Evolutionary conservation across 257 asterid genomes (phyloP), one percentile per base, ranked within the genome.

Genomic region (Solanum clarkiae): DNA sequence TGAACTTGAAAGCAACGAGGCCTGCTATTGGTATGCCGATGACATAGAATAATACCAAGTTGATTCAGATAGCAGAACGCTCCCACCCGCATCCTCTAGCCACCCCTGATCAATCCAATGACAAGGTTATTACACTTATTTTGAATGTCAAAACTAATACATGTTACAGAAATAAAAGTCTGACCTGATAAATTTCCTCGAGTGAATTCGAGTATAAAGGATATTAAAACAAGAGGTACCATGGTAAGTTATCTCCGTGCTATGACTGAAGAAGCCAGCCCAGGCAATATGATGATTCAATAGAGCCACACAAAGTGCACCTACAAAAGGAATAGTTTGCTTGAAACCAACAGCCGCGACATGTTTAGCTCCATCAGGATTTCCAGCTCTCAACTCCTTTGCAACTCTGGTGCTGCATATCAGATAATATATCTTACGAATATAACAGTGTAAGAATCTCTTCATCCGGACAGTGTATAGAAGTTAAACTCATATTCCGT

Each of bases 41-140:
- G 80, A 85, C 36, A 86, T 94, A 95, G 82, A 88, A 94, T 4
- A 91, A 85, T 13, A 89, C 97, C 84, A 95, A 74, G 87, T 92
- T 90, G 49, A 93, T 90, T n/a, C 83, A 75, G 84, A 91, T 91
- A 1, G 89, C 97, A 65, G 86, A 86, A 86, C 90, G 92, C 91
- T 93, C 96, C 94, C 92, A 91, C 17, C 97, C 98, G 57, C 95
- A 91, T 13, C 98, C 98, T 86, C 98, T 88, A 1, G 92, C 92
- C 53, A 92, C 98, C 84, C 97, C 99, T 93, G 86, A 20, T 86
- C 7, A 18, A 22, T n/a, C 1, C 4, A 63, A 82, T 18, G 2
- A 0, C 4, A 42, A 8, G 0, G n/a, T 17, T 40, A 70, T 70
- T 53, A 62, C 26, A 24, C 10, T 24, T 63, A 63, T 24, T 11